phyloP scores from a whole-genome alignment of 2,329 filamentous ascomycete genomes.

The Cladophialophora yegresii region DNA sequence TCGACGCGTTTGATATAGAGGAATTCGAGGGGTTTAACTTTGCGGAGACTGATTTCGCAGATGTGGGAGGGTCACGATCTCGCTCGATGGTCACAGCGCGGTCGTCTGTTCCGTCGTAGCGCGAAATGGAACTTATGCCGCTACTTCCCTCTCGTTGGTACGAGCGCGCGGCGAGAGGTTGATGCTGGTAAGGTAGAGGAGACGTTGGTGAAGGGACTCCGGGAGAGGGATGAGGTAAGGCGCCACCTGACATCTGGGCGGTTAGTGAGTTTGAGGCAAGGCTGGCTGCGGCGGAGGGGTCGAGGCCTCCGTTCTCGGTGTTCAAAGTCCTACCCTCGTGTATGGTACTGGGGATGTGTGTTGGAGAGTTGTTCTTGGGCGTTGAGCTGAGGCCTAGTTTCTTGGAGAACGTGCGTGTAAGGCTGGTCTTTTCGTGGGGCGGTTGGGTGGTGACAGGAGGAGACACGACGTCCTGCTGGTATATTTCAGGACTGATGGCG shows the following conservation, averaged over 20 bases:
- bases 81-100: slow-evolving; percentile 37
- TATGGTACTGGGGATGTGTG: slow-evolving; percentile 65
- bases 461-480: slow-evolving; percentile 38
- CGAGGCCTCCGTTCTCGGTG: slow-evolving; percentile 55
- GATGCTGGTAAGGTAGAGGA: slow-evolving; percentile 45
- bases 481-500: slow-evolving; percentile 39
- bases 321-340: slow-evolving; percentile 65
- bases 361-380: slow-evolving; percentile 74
- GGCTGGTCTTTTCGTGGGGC: slow-evolving; percentile 51
- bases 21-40: slow-evolving; percentile 32
- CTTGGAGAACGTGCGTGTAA: slow-evolving; percentile 75
- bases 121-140: slow-evolving; percentile 33
- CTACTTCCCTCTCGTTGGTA: slow-evolving; percentile 43
- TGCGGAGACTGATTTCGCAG: slow-evolving; percentile 32
- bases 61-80: slow-evolving; percentile 39
- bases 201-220: slow-evolving; percentile 53
- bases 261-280: slow-evolving; percentile 70
- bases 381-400: slow-evolving; percentile 68
- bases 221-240: slow-evolving; percentile 58
- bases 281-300: slow-evolving; percentile 69
- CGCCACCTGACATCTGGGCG: slow-evolving; percentile 62
- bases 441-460: slow-evolving; percentile 34
- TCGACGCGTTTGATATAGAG: slow-evolving; percentile 35
- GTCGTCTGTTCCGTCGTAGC: slow-evolving; percentile 48
- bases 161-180: slow-evolving; percentile 49